Evolutionary conservation across 192 early-diverging fungal species (phyloP), one percentile per base, ranked within the genome.

Genomic region (Radiomyces spectabilis): DNA sequence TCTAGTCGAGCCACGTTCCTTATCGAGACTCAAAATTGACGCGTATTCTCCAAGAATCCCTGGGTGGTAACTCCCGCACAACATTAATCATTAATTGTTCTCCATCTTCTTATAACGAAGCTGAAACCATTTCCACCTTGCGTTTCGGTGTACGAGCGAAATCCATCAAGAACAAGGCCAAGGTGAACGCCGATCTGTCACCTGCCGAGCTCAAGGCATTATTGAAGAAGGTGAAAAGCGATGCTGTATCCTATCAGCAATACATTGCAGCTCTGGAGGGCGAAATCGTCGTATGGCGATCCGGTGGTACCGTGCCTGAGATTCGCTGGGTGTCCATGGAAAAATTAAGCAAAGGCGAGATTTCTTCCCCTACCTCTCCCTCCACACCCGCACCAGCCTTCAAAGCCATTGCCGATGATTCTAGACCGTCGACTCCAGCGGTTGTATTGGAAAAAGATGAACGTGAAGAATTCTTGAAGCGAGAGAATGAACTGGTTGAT

Each of bases 151-250:
- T 93, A 79, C 82, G 94, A 60, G 97, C 97, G 47, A 99, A 99
- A 79, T 87, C 88, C 53, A 99, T 99, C 74, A 97, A 96, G 85
- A 99, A 99, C 83, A 98, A 98, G 81, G 95, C 97, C 68, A 95
- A 93, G 80, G 82, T 99, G 66, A 99, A 99, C 70, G 87, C 92
- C 50, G 97, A 99, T 69, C 82, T 97, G 43, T 88, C 85, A 42
- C 85, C 93, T 2, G 83, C 85, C 13, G 97, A 99, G 67, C 88
- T 99, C 70, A 99, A 99, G 77, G 76, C 75, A 2, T 72, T 97
- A 51, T 80, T 99, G 57, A 98, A 95, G 72, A 89, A 87, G 66
- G 80, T 87, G 37, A 94, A 95, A 54, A 63, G 75, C 2, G 87
- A 95, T 56, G 75, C 87, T 22, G 71, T 88, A 15, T 77, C 83